A percentile compares a stretch with the other conserved stretches of the same genome.
Evolutionary conservation across 2,329 filamentous ascomycete genomes (phyloP).

Genomic region (Colletotrichum somersetense): DNA sequence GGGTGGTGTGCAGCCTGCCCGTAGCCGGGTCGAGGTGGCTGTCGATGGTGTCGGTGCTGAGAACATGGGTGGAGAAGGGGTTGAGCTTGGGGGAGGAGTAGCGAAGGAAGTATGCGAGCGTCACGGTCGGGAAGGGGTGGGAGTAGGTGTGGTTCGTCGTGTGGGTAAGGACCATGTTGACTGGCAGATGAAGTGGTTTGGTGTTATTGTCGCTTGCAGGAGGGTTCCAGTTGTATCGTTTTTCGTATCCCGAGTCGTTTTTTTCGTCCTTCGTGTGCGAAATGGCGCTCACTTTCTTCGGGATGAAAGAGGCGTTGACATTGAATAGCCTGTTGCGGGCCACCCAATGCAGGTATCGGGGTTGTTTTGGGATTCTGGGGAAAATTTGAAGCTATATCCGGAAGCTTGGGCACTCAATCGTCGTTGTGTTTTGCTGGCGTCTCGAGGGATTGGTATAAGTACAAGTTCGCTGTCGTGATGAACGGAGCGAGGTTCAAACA

Average conservation of each 20-base stretch:
- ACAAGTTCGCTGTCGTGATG: background rate
- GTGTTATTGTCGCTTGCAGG: background rate
- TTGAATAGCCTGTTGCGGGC: constrained; percentile 20
- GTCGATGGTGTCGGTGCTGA: constrained; percentile 86
- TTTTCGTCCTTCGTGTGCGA: constrained; percentile 6
- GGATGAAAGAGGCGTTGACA: constrained; percentile 29
- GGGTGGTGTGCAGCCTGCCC: constrained; percentile 81
- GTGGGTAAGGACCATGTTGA: constrained; percentile 72
- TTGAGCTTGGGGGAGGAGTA: constrained; percentile 80
- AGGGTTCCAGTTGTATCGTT: background rate
- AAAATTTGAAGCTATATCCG: constrained; percentile 30
- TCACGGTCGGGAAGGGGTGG: constrained; percentile 87
- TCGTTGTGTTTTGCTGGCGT: constrained; percentile 10
- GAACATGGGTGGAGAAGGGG: constrained; percentile 84
- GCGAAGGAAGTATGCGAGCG: constrained; percentile 89
- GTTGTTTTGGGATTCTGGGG: constrained; percentile 5
- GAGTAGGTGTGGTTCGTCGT: constrained; percentile 79
- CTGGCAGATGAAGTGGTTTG: constrained; percentile 19
- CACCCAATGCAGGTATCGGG: constrained; percentile 11
- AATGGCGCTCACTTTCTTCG: constrained; percentile 35
- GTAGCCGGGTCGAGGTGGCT: constrained; percentile 79
- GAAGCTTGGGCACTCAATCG: constrained; percentile 32
- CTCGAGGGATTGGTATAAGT: constrained; percentile 17
- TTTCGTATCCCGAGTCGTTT: background rate
- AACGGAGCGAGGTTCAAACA: background rate